These are phyloP conservation scores for Zasmidium angulare DNA, from an alignment of 2,329 filamentous ascomycete genomes.

Conservation along the genomic window DNA sequence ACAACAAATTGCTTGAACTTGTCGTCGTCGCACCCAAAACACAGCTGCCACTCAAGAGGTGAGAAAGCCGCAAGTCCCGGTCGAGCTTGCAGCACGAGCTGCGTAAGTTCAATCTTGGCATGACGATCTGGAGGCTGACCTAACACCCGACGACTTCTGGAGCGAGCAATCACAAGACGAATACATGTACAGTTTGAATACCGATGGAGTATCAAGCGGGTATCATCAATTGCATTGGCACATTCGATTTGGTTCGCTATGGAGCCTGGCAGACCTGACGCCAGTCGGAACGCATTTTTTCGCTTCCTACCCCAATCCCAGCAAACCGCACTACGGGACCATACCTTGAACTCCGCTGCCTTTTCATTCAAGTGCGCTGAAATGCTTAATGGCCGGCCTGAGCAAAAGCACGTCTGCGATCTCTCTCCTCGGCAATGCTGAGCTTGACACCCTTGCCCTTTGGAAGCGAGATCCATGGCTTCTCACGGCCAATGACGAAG, in stretches of 20 bases:
- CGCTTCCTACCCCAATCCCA: not conserved
- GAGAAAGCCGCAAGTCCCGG: not conserved
- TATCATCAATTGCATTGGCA: not conserved
- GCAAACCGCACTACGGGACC: not conserved
- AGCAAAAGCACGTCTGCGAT: conserved; percentile 80
- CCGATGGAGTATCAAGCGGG: too few species aligned
- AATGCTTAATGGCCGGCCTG: conserved; percentile 41
- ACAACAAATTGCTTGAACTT: conserved; percentile 7
- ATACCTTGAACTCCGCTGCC: conserved; percentile 17
- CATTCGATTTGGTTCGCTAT: not conserved
- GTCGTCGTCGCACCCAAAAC: not conserved
- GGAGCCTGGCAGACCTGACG: not conserved
- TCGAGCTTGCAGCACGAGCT: not conserved
- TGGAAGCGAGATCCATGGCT: conserved; percentile 98
- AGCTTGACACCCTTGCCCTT: conserved; percentile 99
- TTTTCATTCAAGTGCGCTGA: conserved; percentile 7
- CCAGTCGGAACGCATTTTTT: not conserved
- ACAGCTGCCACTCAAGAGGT: not conserved
- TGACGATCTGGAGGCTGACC: conserved; percentile 1
- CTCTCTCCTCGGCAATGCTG: conserved; percentile 97
- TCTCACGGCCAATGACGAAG: conserved; percentile 97
- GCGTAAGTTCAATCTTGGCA: not conserved
- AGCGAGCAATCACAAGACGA: too few species aligned
- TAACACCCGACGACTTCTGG: too few species aligned
- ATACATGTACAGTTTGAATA: too few species aligned